Percentiles rank a stretch among this genome's conserved stretches.
phyloP scores from a whole-genome alignment of 371 early-diverging fungal genomes.

The Lichtheimia ramosa region DNA sequence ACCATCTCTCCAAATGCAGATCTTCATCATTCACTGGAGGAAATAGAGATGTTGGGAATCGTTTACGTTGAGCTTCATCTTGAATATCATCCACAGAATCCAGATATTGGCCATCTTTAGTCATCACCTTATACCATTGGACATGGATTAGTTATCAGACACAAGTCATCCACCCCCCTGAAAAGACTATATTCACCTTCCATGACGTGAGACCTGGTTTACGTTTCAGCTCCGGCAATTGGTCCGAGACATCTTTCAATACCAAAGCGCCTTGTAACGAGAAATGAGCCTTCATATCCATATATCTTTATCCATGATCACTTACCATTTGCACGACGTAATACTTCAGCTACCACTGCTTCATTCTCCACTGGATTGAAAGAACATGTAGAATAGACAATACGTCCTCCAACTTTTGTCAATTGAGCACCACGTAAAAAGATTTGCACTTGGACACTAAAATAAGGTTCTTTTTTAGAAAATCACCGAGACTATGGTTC shows the following conservation, averaged over 20 bases:
- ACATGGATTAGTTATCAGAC: background rate
- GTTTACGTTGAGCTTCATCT: constrained; percentile 41
- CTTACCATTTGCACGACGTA: constrained; percentile 62
- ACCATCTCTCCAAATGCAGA: constrained; percentile 81
- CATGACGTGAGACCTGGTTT: constrained; percentile 80
- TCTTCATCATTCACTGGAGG: constrained; percentile 68
- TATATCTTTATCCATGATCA: too few species aligned
- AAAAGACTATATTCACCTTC: constrained; percentile 65
- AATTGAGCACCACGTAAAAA: constrained; percentile 88
- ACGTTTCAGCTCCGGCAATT: constrained; percentile 76
- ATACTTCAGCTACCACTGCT: constrained; percentile 87
- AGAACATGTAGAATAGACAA: constrained; percentile 99
- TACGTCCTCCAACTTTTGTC: constrained; percentile 88
- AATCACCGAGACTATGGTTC: background rate
- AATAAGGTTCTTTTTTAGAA: background rate
- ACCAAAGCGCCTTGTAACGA: constrained; percentile 59
- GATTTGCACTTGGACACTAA: constrained; percentile 82
- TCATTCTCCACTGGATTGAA: constrained; percentile 98
- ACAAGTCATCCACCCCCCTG: background rate
- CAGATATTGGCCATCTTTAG: constrained; percentile 58
- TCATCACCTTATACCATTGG: constrained; percentile 38
- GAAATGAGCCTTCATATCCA: background rate
- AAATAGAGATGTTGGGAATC: constrained; percentile 66
- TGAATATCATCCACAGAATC: constrained; percentile 60
- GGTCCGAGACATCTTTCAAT: constrained; percentile 80